phyloP scores from a whole-genome alignment of 169 alveolate species.

The Eimeria zaria region DNA sequence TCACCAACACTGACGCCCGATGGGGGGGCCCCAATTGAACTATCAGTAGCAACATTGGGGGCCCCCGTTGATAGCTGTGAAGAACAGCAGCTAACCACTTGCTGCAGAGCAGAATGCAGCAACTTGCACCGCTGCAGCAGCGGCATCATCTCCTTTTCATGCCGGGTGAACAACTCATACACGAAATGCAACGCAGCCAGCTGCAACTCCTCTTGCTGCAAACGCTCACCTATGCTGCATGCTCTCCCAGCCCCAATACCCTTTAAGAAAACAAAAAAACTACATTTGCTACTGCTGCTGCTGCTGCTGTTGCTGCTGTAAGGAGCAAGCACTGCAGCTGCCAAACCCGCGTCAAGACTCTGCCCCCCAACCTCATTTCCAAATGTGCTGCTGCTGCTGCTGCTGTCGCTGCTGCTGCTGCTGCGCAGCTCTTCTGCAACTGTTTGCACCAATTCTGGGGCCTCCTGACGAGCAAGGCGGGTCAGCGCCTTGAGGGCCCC shows the following conservation, averaged over 20 bases:
- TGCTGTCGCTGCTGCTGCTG: background rate
- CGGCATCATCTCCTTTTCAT: background rate
- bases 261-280: background rate
- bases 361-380: background rate
- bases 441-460: background rate
- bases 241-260: background rate
- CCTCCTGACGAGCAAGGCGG: background rate
- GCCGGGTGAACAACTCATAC: background rate
- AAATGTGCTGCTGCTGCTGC: background rate
- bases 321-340: slow-evolving; percentile 28
- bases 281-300: background rate
- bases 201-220: background rate
- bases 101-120: background rate
- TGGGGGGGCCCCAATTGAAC: too few relatives aligned
- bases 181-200: slow-evolving; percentile 1
- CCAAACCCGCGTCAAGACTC: slow-evolving; percentile 18
- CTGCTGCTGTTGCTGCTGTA: slow-evolving; percentile 23
- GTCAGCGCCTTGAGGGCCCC: slow-evolving; percentile 43
- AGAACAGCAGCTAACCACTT: slow-evolving; percentile 16
- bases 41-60: background rate
- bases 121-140: background rate
- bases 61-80: background rate
- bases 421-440: slow-evolving; percentile 3
- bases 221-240: background rate
- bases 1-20: background rate